A percentile compares a stretch with the other conserved stretches of the same genome.
Conservation (phyloP, 2,329 filamentous ascomycete genomes). For the Paracamarosporium sp. region DNA sequence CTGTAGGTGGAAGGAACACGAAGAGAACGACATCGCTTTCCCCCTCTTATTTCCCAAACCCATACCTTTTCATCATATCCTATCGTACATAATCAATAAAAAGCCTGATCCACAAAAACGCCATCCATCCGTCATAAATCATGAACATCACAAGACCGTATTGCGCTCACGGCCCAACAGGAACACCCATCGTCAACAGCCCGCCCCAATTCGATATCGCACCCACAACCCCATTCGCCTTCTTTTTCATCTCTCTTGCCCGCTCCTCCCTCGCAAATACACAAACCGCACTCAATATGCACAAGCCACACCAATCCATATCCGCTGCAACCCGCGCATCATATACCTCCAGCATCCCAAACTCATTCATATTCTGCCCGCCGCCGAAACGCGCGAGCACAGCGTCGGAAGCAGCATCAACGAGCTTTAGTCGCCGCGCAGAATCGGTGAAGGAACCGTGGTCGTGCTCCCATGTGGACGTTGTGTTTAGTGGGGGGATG, state of each 20-base stretch:
- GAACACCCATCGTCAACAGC: conserved; percentile 13
- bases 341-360: conserved; percentile 19
- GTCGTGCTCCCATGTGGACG: conserved; percentile 13
- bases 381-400: conserved; percentile 15
- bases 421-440: conserved; percentile 13
- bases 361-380: conserved; percentile 11
- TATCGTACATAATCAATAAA: too few relatives aligned
- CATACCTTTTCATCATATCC: too few relatives aligned
- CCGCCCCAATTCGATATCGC: conserved; percentile 14
- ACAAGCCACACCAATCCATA: conserved; percentile 14
- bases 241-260: conserved; percentile 8
- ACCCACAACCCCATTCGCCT: conserved; percentile 9
- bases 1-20: too few relatives aligned
- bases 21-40: too few relatives aligned
- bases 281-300: conserved; percentile 15
- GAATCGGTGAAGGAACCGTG: conserved; percentile 5
- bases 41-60: too few relatives aligned
- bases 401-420: not conserved
- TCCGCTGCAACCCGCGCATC: conserved; percentile 8
- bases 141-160: too few relatives aligned
- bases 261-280: conserved; percentile 17
- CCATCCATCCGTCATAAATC: too few relatives aligned
- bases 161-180: conserved; percentile 3
- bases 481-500: conserved; percentile 3
- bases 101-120: too few relatives aligned